phyloP scores from a whole-genome alignment of 192 early-diverging fungal species.

The Ramicandelaber brevisporus region DNA sequence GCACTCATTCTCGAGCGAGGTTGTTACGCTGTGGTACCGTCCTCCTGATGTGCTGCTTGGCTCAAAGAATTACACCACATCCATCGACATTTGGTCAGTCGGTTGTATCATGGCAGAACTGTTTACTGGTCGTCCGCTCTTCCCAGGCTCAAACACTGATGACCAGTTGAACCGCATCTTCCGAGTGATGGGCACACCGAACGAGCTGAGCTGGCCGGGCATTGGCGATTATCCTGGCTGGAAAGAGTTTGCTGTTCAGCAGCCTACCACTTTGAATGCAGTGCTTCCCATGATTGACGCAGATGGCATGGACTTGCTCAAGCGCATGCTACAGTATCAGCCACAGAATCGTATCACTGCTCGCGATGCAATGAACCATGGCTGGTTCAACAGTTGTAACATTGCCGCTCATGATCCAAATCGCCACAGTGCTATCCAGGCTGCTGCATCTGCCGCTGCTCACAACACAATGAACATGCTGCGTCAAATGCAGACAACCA shows the following conservation, averaged over 20 bases:
- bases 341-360: slow-evolving; percentile 34
- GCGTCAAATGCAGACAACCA: too few relatives aligned
- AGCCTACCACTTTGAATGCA: slow-evolving; percentile 28
- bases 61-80: slow-evolving; percentile 77
- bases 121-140: slow-evolving; percentile 52
- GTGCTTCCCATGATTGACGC: slow-evolving; percentile 50
- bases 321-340: slow-evolving; percentile 47
- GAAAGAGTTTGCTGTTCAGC: slow-evolving; percentile 34
- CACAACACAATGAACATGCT: too few relatives aligned
- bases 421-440: too few relatives aligned
- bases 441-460: slow-evolving; percentile 11
- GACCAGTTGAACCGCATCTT: slow-evolving; percentile 63
- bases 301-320: slow-evolving; percentile 42
- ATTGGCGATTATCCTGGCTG: slow-evolving; percentile 44
- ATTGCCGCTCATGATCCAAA: too few relatives aligned
- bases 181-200: slow-evolving; percentile 53
- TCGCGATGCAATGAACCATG: slow-evolving; percentile 32
- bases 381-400: slow-evolving; percentile 30
- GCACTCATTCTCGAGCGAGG: slow-evolving; percentile 92
- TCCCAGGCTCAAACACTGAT: slow-evolving; percentile 57
- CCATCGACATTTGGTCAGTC: slow-evolving; percentile 94
- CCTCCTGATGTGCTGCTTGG: slow-evolving; percentile 93
- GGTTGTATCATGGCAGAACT: slow-evolving; percentile 97
- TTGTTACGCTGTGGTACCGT: slow-evolving; percentile 96
- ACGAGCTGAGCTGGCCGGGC: slow-evolving; percentile 44